Evolutionary conservation across 1,139 yeast genomes (phyloP).

Genomic region (Hansenula sp.): DNA sequence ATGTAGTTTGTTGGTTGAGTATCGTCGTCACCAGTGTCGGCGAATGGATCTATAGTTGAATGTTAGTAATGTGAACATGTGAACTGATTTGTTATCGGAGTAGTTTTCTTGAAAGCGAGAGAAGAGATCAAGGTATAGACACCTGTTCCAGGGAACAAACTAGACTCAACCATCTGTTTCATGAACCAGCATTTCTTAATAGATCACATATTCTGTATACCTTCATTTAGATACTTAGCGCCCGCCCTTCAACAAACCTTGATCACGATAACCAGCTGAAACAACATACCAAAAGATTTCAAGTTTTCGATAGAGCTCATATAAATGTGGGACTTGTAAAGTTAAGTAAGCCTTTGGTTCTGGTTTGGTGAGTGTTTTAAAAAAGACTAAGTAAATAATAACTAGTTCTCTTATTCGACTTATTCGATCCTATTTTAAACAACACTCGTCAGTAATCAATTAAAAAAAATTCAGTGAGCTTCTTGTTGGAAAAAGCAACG

Average conservation of each 20-base stretch:
- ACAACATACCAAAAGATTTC: constrained; percentile 77
- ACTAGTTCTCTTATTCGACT: no score
- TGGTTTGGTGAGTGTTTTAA: constrained; percentile 25
- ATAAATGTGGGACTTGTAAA: constrained; percentile 39
- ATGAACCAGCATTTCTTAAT: no score
- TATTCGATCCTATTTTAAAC: no score
- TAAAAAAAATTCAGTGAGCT: no score
- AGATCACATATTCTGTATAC: no score
- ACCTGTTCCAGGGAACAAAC: background rate
- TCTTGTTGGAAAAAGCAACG: no score
- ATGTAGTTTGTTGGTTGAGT: constrained; percentile 93
- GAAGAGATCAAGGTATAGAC: background rate
- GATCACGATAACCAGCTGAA: background rate
- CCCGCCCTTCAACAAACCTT: background rate
- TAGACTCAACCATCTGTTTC: no score
- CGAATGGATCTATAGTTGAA: constrained; percentile 73
- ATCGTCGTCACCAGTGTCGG: constrained; percentile 99
- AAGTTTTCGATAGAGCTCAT: constrained; percentile 95
- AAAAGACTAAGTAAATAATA: background rate
- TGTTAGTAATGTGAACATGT: no score
- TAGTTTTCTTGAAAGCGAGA: no score
- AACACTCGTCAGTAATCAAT: no score
- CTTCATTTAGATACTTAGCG: background rate
- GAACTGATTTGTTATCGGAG: no score
- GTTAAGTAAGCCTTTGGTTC: no score